Evolutionary conservation across 352 stramenopile genomes (phyloP), one percentile per base, ranked within the genome.

Genomic region (Pythium rishiriense): DNA sequence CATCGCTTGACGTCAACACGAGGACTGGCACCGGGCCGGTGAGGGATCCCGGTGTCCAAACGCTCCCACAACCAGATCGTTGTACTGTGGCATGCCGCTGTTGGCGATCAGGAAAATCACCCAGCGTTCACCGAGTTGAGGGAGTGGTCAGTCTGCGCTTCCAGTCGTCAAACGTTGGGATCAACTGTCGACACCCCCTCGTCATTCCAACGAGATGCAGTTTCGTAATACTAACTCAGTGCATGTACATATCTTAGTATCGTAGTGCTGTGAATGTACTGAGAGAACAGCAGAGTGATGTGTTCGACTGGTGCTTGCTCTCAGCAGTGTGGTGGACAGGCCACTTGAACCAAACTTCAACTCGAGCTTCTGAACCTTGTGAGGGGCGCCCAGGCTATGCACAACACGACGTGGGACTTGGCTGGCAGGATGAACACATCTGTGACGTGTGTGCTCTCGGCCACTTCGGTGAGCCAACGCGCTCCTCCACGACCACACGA

Each of bases 331-430:
- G n/a, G 35, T 28, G 15, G 56, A 54, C 49, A 45, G 45, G 28
- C 15, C 14, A 28, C 15, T 21, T 29, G 11, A 4, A 9, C 43
- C n/a, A 49, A 61, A 66, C 60, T 66, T 66, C 60, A 66, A 61
- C 60, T 61, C 28, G 21, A 47, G 54, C 12, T 59, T 66, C 60
- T 66, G 60, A 66, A 66, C 58, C 47, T 21, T 10, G 9, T 22
- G 3, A 14, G 1, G n/a, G 25, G 4, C 15, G 37, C 10, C 37
- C 37, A 8, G 3, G 37, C 37, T 43, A 43, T 43, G 37, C 37
- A 6, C 37, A 12, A 1, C 37, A 5, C 14, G 37, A 43, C 17
- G 31, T 43, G 55, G 46, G 43, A 51, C 17, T 37, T 42, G 28
- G 28, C 46, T 15, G 42, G 14, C 14, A 6, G 9, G n/a, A 15